Conservation (phyloP, 2,329 filamentous ascomycete species). For the Fusarium torreyae region DNA sequence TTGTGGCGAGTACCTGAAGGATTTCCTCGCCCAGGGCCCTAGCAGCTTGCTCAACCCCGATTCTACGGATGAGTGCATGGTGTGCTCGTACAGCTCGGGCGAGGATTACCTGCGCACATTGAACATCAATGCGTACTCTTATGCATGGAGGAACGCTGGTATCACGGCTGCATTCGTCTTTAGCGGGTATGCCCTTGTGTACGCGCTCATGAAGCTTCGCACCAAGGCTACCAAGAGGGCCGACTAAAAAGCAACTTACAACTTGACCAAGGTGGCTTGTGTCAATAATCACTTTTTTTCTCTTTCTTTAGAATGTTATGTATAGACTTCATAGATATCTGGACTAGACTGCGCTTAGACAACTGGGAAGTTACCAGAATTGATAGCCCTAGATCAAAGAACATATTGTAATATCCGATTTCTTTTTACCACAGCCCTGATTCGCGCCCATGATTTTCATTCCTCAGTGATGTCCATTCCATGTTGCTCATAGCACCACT, state of each 20-base stretch:
- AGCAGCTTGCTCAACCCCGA: slow-evolving; percentile 73
- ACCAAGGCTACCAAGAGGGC: slow-evolving; percentile 66
- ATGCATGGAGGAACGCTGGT: slow-evolving; percentile 77
- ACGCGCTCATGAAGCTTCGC: slow-evolving; percentile 63
- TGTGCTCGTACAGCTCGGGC: slow-evolving; percentile 73
- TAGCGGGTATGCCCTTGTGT: slow-evolving; percentile 66
- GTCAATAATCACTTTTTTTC: background rate
- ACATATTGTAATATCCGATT: background rate
- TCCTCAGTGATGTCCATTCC: background rate
- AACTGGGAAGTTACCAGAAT: background rate
- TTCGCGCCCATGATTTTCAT: background rate
- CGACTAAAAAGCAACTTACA: slow-evolving; percentile 43
- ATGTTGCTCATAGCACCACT: too few species aligned
- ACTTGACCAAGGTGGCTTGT: background rate
- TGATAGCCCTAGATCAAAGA: too few species aligned
- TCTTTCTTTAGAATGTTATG: background rate
- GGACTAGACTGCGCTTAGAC: slow-evolving; percentile 5
- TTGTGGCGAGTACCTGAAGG: slow-evolving; percentile 70
- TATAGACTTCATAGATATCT: slow-evolving; percentile 10
- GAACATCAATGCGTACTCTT: slow-evolving; percentile 73
- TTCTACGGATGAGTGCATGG: slow-evolving; percentile 68
- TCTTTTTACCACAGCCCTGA: too few species aligned
- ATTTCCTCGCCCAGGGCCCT: slow-evolving; percentile 62
- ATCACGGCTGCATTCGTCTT: slow-evolving; percentile 71
- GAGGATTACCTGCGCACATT: slow-evolving; percentile 72